Conservation (phyloP, 2,329 filamentous ascomycete genomes). For the Penicillium sp. region DNA sequence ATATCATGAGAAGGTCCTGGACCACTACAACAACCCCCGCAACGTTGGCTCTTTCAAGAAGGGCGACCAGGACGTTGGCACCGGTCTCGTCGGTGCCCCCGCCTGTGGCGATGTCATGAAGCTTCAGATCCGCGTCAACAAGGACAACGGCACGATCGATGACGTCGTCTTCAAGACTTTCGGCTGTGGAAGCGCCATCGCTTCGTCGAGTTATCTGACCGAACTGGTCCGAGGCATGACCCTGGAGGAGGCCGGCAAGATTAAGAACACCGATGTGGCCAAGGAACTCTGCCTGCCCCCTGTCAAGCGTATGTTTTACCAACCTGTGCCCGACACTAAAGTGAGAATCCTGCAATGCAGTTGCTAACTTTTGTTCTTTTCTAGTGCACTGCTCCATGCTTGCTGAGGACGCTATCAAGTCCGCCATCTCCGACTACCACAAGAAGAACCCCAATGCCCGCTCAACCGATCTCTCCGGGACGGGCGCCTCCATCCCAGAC, state of each 20-base stretch:
- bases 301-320: slow-evolving; percentile 72
- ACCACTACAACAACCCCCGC: slow-evolving; percentile 80
- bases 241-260: slow-evolving; percentile 86
- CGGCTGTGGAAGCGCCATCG: slow-evolving; percentile 92
- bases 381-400: slow-evolving; percentile 90
- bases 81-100: slow-evolving; percentile 87
- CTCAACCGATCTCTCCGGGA: slow-evolving; percentile 76
- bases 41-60: slow-evolving; percentile 82
- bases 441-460: slow-evolving; percentile 82
- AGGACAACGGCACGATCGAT: slow-evolving; percentile 81
- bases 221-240: slow-evolving; percentile 96
- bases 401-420: slow-evolving; percentile 90
- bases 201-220: slow-evolving; percentile 90
- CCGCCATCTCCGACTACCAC: slow-evolving; percentile 88
- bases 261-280: slow-evolving; percentile 97
- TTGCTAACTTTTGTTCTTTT: slow-evolving; percentile 14
- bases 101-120: slow-evolving; percentile 95
- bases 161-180: slow-evolving; percentile 99
- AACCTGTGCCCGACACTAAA: background rate
- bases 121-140: slow-evolving; percentile 89
- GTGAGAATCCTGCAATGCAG: no score
- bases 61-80: slow-evolving; percentile 80
- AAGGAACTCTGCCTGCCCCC: slow-evolving; percentile 93
- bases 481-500: slow-evolving; percentile 68
- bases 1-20: slow-evolving; percentile 75